These are phyloP conservation scores for Gossypium raimondii DNA, from an alignment of 345 rosid genomes.

Conservation along the genomic window DNA sequence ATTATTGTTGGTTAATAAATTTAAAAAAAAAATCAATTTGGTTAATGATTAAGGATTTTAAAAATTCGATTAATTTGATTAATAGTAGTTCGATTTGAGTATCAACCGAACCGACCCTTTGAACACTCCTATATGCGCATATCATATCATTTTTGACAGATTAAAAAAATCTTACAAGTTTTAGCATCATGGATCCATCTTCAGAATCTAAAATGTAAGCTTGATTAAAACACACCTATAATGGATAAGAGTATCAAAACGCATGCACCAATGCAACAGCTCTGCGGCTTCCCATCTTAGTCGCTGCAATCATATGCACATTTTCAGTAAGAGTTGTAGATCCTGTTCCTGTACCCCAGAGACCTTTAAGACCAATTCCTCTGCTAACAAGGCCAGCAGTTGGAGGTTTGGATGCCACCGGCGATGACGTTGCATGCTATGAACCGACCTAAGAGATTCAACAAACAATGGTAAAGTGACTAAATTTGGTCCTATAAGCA, in stretches of 20 bases:
- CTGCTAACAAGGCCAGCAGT: constrained; percentile 84
- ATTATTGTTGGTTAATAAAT: too few relatives aligned
- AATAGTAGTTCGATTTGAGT: too few relatives aligned
- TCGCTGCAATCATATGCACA: constrained; percentile 92
- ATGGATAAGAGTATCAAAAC: constrained; percentile 66
- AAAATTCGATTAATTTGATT: too few relatives aligned
- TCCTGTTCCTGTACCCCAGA: constrained; percentile 96
- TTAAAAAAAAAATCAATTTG: too few relatives aligned
- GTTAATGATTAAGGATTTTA: too few relatives aligned
- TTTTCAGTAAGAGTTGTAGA: constrained; percentile 91
- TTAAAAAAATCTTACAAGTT: neutral
- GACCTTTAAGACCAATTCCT: constrained; percentile 92
- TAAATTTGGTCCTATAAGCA: neutral
- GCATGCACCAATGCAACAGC: constrained; percentile 75
- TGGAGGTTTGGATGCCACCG: constrained; percentile 92
- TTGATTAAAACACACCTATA: constrained; percentile 54
- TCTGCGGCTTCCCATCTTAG: constrained; percentile 96
- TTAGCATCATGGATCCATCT: constrained; percentile 10
- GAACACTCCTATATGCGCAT: too few relatives aligned
- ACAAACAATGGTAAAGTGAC: neutral
- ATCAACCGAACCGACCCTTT: too few relatives aligned
- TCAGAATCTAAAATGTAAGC: constrained; percentile 2
- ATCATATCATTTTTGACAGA: neutral
- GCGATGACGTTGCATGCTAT: constrained; percentile 78
- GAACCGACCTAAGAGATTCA: constrained; percentile 68